Evolutionary conservation across 306 rosid genomes (phyloP), one percentile per base, ranked within the genome.

Genomic region (Cyclanthera cordifolia): DNA sequence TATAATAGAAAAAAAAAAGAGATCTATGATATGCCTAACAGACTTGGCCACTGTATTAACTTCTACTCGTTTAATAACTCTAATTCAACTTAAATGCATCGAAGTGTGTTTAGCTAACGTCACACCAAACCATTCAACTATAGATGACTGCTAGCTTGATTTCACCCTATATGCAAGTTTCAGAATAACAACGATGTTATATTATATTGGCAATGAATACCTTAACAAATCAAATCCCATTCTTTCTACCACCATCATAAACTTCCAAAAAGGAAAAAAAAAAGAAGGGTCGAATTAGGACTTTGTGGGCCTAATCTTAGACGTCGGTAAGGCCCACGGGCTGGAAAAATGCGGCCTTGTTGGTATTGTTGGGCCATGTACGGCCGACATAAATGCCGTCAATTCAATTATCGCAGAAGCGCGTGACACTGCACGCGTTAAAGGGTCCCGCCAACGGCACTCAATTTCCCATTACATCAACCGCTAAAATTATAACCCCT

Each of bases 371-470:
- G 47, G 59, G 49, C 23, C 9, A 50, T 8, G 63, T 50, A 32
- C 59, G 39, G 73, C 78, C 78, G 82, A 69, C 82, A 28, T 46
- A 69, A 21, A 68, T 20, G 34, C 27, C 10, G 14, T 20, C 10
- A 2, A 50, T 11, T 16, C 50, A 50, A 32, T 63, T 5, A 39
- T 43, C 14, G 52, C 4, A 13, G 1, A 30, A 46, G 57, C 73
- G 58, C 43, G 77, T 59, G 75, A 34, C 28, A 13, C 2, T 16
- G 50, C 15, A 72, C 65, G 73, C 76, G 50, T 37, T 47, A 13
- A 53, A 4, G 17, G 2, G 34, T 17, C 57, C 67, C 53, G 27
- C 21, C 15, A 4, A 27, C 43, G 61, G 16, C 13, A n/a, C 64
- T 67, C 32, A 55, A 55, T 55, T 25, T 64, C 20, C 20, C 13